These are phyloP conservation scores for Stemphylium vesicarium DNA, from an alignment of 2,329 filamentous ascomycete genomes.

Conservation along the genomic window DNA sequence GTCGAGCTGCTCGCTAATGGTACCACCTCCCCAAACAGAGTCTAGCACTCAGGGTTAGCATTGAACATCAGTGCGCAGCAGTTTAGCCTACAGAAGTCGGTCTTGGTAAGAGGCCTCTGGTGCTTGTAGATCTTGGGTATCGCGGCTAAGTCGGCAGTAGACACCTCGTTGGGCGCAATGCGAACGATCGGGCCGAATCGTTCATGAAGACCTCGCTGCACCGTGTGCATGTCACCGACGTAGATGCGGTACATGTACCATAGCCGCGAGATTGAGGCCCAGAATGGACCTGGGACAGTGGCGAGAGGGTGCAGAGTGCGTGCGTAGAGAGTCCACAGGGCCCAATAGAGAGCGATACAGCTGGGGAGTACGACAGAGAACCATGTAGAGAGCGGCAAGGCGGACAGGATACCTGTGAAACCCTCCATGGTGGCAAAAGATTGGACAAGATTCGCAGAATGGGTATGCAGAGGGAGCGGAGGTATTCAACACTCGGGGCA, in stretches of 20 bases:
- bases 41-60: constrained; percentile 1
- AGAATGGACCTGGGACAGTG: constrained; percentile 24
- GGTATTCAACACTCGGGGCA: background rate
- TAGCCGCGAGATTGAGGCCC: constrained; percentile 25
- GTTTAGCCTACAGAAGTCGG: constrained; percentile 14
- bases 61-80: background rate
- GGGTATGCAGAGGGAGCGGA: background rate
- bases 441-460: too few relatives aligned
- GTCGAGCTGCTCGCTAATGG: constrained; percentile 14
- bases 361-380: constrained; percentile 8
- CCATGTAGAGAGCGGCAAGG: constrained; percentile 13
- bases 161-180: constrained; percentile 53
- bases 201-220: constrained; percentile 14
- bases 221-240: constrained; percentile 4
- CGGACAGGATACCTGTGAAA: background rate
- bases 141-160: background rate
- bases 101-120: constrained; percentile 24
- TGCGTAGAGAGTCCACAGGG: constrained; percentile 17
- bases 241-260: constrained; percentile 20
- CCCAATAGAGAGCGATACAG: constrained; percentile 10
- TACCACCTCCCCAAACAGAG: constrained; percentile 16
- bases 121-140: constrained; percentile 20
- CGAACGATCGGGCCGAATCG: constrained; percentile 53
- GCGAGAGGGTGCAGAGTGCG: constrained; percentile 24
- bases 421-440: background rate